phyloP scores from a whole-genome alignment of 371 early-diverging fungal species.

The Mortierella sp. region DNA sequence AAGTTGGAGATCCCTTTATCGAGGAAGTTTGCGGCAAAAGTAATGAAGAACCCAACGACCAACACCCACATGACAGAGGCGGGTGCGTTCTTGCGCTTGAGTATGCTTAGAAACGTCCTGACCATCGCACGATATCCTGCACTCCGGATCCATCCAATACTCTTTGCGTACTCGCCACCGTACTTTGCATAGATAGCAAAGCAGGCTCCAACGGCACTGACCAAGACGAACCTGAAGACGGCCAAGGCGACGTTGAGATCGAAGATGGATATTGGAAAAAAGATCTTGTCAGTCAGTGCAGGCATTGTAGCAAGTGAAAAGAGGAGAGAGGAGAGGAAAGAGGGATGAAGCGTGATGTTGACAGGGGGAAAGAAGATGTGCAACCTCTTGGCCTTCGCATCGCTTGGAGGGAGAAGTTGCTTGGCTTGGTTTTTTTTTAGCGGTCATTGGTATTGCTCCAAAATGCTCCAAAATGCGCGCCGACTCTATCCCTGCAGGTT shows the following conservation, averaged over 20 bases:
- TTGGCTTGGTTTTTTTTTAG: too few relatives aligned
- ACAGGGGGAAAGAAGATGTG: too few relatives aligned
- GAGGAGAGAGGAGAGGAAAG: too few relatives aligned
- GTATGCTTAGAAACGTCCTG: not conserved
- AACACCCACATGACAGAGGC: not conserved
- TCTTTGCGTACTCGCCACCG: slow-evolving; percentile 17
- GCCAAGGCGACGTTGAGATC: slow-evolving; percentile 6
- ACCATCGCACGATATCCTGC: slow-evolving; percentile 15
- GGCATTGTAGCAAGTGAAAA: too few relatives aligned
- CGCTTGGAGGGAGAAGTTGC: too few relatives aligned
- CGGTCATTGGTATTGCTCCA: too few relatives aligned
- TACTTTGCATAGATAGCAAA: slow-evolving; percentile 18
- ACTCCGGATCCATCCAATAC: slow-evolving; percentile 19
- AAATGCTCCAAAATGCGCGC: too few relatives aligned
- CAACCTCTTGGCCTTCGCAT: too few relatives aligned
- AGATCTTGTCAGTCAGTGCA: too few relatives aligned
- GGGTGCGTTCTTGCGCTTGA: not conserved
- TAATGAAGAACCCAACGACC: not conserved
- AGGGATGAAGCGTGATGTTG: too few relatives aligned
- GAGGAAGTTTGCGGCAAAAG: not conserved
- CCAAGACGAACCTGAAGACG: slow-evolving; percentile 5
- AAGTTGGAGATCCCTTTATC: not conserved
- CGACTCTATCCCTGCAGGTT: too few relatives aligned
- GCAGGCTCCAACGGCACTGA: not conserved
- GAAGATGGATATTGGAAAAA: slow-evolving; percentile 2